Conservation (phyloP, 805 yeast species). For the Starmera quercuum region DNA sequence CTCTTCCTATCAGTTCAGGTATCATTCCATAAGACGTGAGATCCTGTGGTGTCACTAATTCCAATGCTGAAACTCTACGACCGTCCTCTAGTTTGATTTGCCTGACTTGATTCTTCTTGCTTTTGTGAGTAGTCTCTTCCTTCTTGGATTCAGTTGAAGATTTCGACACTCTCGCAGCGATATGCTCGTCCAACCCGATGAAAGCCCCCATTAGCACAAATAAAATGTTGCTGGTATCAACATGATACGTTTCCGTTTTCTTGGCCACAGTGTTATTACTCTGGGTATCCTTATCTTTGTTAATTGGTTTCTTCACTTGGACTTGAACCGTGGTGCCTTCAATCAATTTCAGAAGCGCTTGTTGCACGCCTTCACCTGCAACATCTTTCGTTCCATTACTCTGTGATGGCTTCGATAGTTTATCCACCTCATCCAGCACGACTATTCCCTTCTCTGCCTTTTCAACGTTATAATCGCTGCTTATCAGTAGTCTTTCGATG, state of each 20-base stretch:
- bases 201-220: conserved; percentile 58
- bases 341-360: conserved; percentile 45
- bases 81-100: conserved; percentile 31
- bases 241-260: conserved; percentile 35
- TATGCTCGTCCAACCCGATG: conserved; percentile 46
- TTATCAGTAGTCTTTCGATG: conserved; percentile 41
- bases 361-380: conserved; percentile 62
- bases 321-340: conserved; percentile 49
- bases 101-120: conserved; percentile 20
- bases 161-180: conserved; percentile 30
- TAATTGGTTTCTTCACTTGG: conserved; percentile 36
- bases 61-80: conserved; percentile 32
- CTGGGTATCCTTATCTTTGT: conserved; percentile 18
- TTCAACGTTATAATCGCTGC: conserved; percentile 43
- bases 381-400: conserved; percentile 47
- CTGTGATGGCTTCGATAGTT: conserved; percentile 41
- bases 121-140: conserved; percentile 5
- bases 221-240: conserved; percentile 48
- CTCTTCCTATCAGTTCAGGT: conserved; percentile 54
- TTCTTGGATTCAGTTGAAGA: conserved; percentile 13
- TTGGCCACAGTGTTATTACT: conserved; percentile 24
- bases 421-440: conserved; percentile 54
- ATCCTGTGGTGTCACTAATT: conserved; percentile 41
- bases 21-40: conserved; percentile 45
- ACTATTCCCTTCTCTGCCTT: conserved; percentile 50